phyloP scores from a whole-genome alignment of 768 basidiomycete genomes.

The Boletus sp. region DNA sequence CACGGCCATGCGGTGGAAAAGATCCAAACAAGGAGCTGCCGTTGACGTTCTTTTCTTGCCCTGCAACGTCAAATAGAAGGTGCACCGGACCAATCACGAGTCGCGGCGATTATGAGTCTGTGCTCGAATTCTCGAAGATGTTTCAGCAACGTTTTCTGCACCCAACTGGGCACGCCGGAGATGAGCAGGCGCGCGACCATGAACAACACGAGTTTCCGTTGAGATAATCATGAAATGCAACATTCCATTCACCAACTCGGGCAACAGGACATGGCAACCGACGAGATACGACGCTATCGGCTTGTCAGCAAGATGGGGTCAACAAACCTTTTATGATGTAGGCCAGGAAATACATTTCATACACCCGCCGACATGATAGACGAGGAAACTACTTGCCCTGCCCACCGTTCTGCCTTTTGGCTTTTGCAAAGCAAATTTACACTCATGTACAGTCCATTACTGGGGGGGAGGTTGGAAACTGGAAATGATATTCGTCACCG shows the following conservation, averaged over 20 bases:
- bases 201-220: constrained; percentile 19
- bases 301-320: constrained; percentile 27
- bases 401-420: constrained; percentile 22
- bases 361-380: constrained; percentile 20
- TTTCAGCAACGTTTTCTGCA: constrained; percentile 26
- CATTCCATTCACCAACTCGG: constrained; percentile 22
- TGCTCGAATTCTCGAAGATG: constrained; percentile 29
- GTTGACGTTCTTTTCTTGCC: constrained; percentile 24
- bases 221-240: constrained; percentile 12
- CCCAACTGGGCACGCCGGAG: constrained; percentile 23
- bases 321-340: constrained; percentile 28
- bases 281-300: constrained; percentile 19
- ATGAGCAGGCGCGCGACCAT: constrained; percentile 21
- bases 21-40: constrained; percentile 26
- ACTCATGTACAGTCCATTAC: constrained; percentile 19
- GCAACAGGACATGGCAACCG: constrained; percentile 22
- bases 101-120: constrained; percentile 27
- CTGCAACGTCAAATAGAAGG: constrained; percentile 31
- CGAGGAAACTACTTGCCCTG: constrained; percentile 25
- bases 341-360: constrained; percentile 26
- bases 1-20: constrained; percentile 22
- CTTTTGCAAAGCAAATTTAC: constrained; percentile 10
- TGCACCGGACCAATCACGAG: constrained; percentile 22
- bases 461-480: constrained; percentile 53
- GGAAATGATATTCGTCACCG: constrained; percentile 4